Percentiles rank a stretch among this genome's conserved stretches.
Evolutionary conservation across 176 grass and related monocot genomes (phyloP).

Genomic region (Canna indica): DNA sequence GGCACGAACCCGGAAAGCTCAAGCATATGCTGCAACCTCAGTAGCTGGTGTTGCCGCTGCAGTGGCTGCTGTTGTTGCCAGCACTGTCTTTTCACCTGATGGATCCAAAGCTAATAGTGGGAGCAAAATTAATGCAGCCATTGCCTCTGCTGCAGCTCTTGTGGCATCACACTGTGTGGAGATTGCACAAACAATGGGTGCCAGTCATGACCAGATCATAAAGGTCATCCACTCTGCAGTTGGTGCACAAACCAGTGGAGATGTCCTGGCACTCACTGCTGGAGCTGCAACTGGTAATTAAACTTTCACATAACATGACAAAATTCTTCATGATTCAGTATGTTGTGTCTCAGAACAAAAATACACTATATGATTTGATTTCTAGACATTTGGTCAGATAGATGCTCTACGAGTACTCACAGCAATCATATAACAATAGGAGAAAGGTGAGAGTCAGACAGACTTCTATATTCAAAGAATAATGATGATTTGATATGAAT

Average conservation of each 20-base stretch:
- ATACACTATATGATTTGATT: too few species aligned
- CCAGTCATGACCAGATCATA: conserved; percentile 72
- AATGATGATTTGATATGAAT: too few species aligned
- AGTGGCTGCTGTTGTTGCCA: conserved; percentile 66
- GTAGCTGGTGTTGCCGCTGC: conserved; percentile 84
- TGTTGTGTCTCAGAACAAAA: too few species aligned
- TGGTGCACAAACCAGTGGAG: conserved; percentile 72
- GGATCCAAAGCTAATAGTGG: conserved; percentile 20
- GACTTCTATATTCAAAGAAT: too few species aligned
- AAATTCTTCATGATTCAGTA: too few species aligned
- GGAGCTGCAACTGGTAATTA: conserved; percentile 58
- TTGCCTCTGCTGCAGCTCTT: conserved; percentile 66
- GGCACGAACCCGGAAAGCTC: conserved; percentile 65
- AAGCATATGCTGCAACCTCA: conserved; percentile 76
- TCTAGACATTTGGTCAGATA: too few species aligned
- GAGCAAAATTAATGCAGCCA: conserved; percentile 49
- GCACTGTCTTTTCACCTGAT: conserved; percentile 51
- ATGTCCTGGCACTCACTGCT: conserved; percentile 84
- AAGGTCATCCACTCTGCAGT: conserved; percentile 68
- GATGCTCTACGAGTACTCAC: too few species aligned
- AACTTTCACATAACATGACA: background rate
- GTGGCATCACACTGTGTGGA: conserved; percentile 94
- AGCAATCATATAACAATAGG: too few species aligned
- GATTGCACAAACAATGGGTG: conserved; percentile 80
- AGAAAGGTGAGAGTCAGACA: too few species aligned